Conservation (phyloP, 2,329 filamentous ascomycete genomes). For the Ceratocystis cacaofunesta region DNA sequence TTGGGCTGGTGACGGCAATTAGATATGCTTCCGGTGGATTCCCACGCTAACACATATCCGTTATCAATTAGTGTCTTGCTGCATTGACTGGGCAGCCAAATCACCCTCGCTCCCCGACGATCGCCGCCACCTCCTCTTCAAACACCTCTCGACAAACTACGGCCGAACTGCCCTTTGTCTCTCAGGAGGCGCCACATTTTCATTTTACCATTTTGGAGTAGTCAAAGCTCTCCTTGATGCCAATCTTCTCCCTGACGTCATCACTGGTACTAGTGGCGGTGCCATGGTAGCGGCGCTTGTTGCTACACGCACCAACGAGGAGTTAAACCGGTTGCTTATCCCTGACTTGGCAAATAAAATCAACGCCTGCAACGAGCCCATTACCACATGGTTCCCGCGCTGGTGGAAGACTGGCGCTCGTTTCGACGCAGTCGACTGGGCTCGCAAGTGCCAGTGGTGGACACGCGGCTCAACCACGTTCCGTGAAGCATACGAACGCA, state of each 20-base stretch:
- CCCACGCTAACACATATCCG: constrained; percentile 2
- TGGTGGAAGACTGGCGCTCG: constrained; percentile 90
- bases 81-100: constrained; percentile 15
- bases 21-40: neutral
- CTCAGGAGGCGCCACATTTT: constrained; percentile 85
- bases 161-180: constrained; percentile 85
- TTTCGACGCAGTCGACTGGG: constrained; percentile 91
- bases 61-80: constrained; percentile 8
- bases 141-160: constrained; percentile 77
- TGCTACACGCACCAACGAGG: constrained; percentile 79
- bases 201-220: constrained; percentile 93
- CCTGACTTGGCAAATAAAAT: constrained; percentile 77
- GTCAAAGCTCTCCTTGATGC: constrained; percentile 80
- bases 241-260: constrained; percentile 74
- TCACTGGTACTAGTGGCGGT: constrained; percentile 90
- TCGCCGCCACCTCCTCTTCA: constrained; percentile 46
- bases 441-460: constrained; percentile 73
- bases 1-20: constrained; percentile 4
- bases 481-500: constrained; percentile 82
- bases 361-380: constrained; percentile 66
- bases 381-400: constrained; percentile 59
- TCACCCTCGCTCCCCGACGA: constrained; percentile 12
- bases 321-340: constrained; percentile 70
- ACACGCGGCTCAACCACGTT: constrained; percentile 85
- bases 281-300: constrained; percentile 78